These are phyloP conservation scores for Xylaria grammica DNA, from an alignment of 495 filamentous ascomycete genomes.

Conservation along the genomic window DNA sequence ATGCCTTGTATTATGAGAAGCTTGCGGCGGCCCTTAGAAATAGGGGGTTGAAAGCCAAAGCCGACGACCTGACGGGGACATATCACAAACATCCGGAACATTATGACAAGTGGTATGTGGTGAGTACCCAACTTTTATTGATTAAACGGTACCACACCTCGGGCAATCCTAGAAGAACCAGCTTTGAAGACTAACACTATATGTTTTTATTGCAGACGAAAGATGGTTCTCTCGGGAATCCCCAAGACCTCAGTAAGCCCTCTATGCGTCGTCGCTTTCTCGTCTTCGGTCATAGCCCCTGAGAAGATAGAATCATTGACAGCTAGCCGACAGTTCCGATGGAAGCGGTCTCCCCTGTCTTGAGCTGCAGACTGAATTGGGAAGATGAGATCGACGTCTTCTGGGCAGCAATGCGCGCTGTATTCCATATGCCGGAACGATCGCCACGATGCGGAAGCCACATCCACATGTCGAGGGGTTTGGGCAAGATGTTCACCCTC, in stretches of 20 bases:
- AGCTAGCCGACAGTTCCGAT: constrained; percentile 24
- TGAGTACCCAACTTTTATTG: too few relatives aligned
- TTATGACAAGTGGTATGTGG: background rate
- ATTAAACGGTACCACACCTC: too few relatives aligned
- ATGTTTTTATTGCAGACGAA: background rate
- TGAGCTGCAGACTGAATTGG: constrained; percentile 16
- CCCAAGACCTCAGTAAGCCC: background rate
- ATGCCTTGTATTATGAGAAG: constrained; percentile 6
- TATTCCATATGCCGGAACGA: constrained; percentile 25
- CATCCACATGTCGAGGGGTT: constrained; percentile 25
- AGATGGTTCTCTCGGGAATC: constrained; percentile 8
- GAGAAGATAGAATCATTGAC: constrained; percentile 5
- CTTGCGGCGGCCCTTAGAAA: constrained; percentile 2
- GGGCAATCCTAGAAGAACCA: too few relatives aligned
- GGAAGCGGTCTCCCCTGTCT: constrained; percentile 31
- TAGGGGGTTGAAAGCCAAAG: background rate
- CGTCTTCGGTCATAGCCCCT: background rate
- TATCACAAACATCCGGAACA: background rate
- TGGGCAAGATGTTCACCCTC: constrained; percentile 25
- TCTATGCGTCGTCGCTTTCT: background rate
- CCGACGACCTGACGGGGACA: background rate
- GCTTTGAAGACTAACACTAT: too few relatives aligned
- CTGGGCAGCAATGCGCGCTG: constrained; percentile 28
- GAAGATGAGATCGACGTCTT: constrained; percentile 25
- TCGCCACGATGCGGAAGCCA: constrained; percentile 28